A percentile compares a stretch with the other conserved stretches of the same genome.
Evolutionary conservation across 2,329 filamentous ascomycete species (phyloP).

Genomic region (Phialocephala subalpina): DNA sequence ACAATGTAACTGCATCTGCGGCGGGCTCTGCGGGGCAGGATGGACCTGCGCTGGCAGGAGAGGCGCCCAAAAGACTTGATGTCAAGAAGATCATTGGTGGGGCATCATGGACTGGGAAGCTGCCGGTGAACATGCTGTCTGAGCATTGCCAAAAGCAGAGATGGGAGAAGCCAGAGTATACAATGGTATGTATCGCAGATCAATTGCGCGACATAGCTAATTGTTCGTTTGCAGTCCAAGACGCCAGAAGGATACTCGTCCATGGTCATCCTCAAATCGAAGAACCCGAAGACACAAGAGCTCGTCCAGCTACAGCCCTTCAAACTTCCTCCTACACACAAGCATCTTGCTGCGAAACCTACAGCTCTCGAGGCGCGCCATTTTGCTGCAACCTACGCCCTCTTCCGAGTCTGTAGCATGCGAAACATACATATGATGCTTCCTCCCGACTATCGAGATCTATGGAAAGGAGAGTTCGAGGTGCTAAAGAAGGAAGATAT

Average conservation of each 20-base stretch:
- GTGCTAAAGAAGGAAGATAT: conserved; percentile 83
- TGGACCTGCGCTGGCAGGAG: conserved; percentile 40
- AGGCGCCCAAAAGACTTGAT: conserved; percentile 57
- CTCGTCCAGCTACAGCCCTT: conserved; percentile 79
- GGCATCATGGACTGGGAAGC: conserved; percentile 95
- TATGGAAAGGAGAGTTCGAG: conserved; percentile 91
- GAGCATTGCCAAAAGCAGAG: conserved; percentile 96
- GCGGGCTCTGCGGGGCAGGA: conserved; percentile 32
- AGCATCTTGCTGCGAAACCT: conserved; percentile 76
- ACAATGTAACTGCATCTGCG: conserved; percentile 23
- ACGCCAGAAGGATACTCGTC: conserved; percentile 78
- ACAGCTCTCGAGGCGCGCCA: conserved; percentile 91
- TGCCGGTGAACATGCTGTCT: conserved; percentile 90
- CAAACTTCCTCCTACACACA: conserved; percentile 78
- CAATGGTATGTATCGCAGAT: conserved; percentile 63
- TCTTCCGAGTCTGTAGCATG: conserved; percentile 94
- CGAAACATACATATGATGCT: conserved; percentile 95
- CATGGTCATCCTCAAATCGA: conserved; percentile 78
- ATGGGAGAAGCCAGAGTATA: conserved; percentile 94
- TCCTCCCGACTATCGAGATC: conserved; percentile 84
- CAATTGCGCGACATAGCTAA: not conserved
- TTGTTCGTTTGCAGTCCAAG: conserved; percentile 60
- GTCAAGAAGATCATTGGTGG: conserved; percentile 89
- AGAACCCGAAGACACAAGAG: conserved; percentile 85
- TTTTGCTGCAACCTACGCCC: conserved; percentile 88